Evolutionary conservation across 2,329 filamentous ascomycete genomes (phyloP).

Genomic region (Paraconiothyrium sp.): DNA sequence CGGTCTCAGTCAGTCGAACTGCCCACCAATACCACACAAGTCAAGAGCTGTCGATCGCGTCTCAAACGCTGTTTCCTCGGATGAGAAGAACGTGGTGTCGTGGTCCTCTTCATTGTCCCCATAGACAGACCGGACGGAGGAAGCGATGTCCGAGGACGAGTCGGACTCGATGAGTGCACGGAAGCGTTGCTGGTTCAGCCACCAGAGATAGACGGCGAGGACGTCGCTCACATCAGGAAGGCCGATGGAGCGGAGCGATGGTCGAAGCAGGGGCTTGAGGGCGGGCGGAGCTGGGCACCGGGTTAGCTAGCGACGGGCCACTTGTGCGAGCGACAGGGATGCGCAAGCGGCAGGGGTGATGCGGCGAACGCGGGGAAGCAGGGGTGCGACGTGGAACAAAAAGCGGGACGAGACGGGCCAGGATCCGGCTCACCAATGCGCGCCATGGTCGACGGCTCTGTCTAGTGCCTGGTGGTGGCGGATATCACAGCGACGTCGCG

Average conservation of each 20-base stretch:
- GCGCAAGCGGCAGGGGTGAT: slow-evolving; percentile 3
- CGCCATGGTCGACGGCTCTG: slow-evolving; percentile 13
- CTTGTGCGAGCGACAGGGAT: neutral
- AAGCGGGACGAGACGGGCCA: slow-evolving; percentile 8
- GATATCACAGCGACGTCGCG: neutral
- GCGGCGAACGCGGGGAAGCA: slow-evolving; percentile 15
- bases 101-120: slow-evolving; percentile 13
- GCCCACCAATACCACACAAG: slow-evolving; percentile 22
- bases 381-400: slow-evolving; percentile 12
- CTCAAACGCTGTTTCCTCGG: neutral
- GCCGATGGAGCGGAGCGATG: slow-evolving; percentile 30
- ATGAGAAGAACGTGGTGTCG: slow-evolving; percentile 4
- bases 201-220: slow-evolving; percentile 36
- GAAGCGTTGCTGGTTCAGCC: slow-evolving; percentile 29
- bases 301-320: slow-evolving; percentile 6
- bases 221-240: slow-evolving; percentile 33
- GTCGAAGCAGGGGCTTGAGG: slow-evolving; percentile 22
- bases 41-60: slow-evolving; percentile 10
- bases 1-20: slow-evolving; percentile 19
- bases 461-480: neutral
- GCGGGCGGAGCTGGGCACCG: slow-evolving; percentile 13
- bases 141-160: neutral
- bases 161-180: slow-evolving; percentile 7
- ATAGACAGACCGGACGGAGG: slow-evolving; percentile 14
- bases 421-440: slow-evolving; percentile 27